Evolutionary conservation across 2,329 filamentous ascomycete species (phyloP), one percentile per base, ranked within the genome.

Genomic region (Diplodia corticola): DNA sequence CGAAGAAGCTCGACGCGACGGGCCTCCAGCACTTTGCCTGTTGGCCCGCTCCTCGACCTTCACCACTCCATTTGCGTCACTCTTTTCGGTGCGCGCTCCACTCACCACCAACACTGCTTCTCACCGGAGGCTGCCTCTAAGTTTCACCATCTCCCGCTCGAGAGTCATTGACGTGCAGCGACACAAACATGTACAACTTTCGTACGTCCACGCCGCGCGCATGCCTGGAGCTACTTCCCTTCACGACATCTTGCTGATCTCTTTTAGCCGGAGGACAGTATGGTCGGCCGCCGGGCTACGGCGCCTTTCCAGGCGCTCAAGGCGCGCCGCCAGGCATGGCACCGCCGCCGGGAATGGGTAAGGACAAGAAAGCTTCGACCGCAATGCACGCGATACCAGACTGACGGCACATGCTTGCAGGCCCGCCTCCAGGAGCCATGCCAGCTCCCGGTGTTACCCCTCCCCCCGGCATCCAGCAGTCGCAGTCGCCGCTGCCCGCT

Each of bases 321-420:
- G 79, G 80, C 66, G 76, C 80, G 60, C 82, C 87, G 59, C 89
- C 89, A 66, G 89, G 88, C 67, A 89, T 92, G 86, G 89, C 87
- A 70, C 88, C 89, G 72, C 91, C 91, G 73, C 91, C 92, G 72
- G 92, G 91, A 80, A 88, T 93, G 86, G 91, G 92, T 94, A 85
- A 79, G 86, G 77, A 49, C 57, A 49, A 46, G 26, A 61, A 49
- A 49, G 26, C 44, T 44, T 35, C 33, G 46, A 24, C 35, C 44
- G 2, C 53, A 22, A 46, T 20, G 13, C 33, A 59, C 28, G 46
- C 54, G n/a, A 28, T 7, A 51, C 50, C 49, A 51, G n/a, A 37
- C 44, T 44, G 69, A 49, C 22, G 28, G 33, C 22, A 61, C 24
- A 6, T 46, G n/a, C 22, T 30, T 20, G 28, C 69, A 92, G 90